Evolutionary conservation across 2,329 filamentous ascomycete species (phyloP).

Genomic region (Sordariomycetes sp.): DNA sequence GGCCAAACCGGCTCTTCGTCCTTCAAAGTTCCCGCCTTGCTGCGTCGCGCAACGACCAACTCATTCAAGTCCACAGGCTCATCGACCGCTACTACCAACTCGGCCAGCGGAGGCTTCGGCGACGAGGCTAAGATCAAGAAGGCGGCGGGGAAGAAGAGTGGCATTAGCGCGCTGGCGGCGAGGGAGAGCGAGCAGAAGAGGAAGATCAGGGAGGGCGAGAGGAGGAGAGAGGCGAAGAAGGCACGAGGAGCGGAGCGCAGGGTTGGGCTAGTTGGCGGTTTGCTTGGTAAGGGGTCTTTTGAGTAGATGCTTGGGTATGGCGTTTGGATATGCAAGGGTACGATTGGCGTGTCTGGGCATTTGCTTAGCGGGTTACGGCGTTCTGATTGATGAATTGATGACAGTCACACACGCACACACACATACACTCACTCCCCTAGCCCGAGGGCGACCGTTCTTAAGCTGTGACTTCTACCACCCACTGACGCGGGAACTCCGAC

Average conservation of each 20-base stretch:
- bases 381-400: too few species aligned
- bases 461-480: too few species aligned
- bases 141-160: slow-evolving; percentile 50
- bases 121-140: slow-evolving; percentile 50
- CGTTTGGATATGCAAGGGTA: too few species aligned
- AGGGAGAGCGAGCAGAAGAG: slow-evolving; percentile 51
- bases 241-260: slow-evolving; percentile 47
- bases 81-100: slow-evolving; percentile 13
- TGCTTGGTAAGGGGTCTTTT: slow-evolving; percentile 45
- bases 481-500: too few species aligned
- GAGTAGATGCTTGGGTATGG: too few species aligned
- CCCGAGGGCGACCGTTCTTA: too few species aligned
- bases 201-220: slow-evolving; percentile 46
- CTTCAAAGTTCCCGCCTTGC: slow-evolving; percentile 62
- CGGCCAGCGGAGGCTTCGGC: slow-evolving; percentile 25
- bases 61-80: slow-evolving; percentile 34
- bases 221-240: slow-evolving; percentile 48
- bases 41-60: slow-evolving; percentile 66
- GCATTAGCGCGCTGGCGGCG: slow-evolving; percentile 49
- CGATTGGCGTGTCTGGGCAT: too few species aligned
- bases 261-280: slow-evolving; percentile 44
- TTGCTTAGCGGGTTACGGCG: too few species aligned
- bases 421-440: too few species aligned
- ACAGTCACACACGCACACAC: too few species aligned
- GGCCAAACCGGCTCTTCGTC: slow-evolving; percentile 26